These are phyloP conservation scores for Candida krabiensis DNA, from an alignment of 805 yeast species.

Conservation along the genomic window DNA sequence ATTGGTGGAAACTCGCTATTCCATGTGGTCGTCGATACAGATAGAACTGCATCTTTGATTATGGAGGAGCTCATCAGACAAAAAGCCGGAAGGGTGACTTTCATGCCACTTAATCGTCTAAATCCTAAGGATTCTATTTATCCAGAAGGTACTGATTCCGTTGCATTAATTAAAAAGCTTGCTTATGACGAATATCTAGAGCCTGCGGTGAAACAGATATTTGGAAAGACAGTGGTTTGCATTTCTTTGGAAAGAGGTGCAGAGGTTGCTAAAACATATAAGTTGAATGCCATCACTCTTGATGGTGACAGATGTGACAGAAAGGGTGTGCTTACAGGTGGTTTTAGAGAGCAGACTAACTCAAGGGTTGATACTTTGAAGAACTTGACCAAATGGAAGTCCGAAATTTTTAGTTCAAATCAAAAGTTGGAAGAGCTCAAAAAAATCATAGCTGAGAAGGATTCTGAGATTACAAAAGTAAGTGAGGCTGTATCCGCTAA, in stretches of 20 bases:
- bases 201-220: slow-evolving; percentile 74
- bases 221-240: slow-evolving; percentile 79
- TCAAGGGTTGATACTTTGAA: slow-evolving; percentile 74
- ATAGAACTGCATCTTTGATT: slow-evolving; percentile 74
- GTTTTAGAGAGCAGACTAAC: slow-evolving; percentile 67
- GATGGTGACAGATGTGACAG: slow-evolving; percentile 91
- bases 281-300: slow-evolving; percentile 76
- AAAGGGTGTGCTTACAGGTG: slow-evolving; percentile 86
- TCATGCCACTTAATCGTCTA: slow-evolving; percentile 83
- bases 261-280: slow-evolving; percentile 58
- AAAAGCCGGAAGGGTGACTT: slow-evolving; percentile 82
- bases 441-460: slow-evolving; percentile 41
- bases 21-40: slow-evolving; percentile 86
- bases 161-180: slow-evolving; percentile 77
- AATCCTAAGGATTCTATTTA: slow-evolving; percentile 42
- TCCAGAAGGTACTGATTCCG: slow-evolving; percentile 66
- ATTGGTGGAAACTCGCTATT: slow-evolving; percentile 85
- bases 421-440: slow-evolving; percentile 40
- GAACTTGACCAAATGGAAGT: slow-evolving; percentile 50
- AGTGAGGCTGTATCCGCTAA: slow-evolving; percentile 43
- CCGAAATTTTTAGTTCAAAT: slow-evolving; percentile 43
- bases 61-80: slow-evolving; percentile 74
- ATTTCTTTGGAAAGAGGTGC: slow-evolving; percentile 66
- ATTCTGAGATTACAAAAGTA: slow-evolving; percentile 49
- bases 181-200: slow-evolving; percentile 56